Base-by-base conservation (phyloP, 768 basidiomycete genomes). In the Amanita rimosa region DNA sequence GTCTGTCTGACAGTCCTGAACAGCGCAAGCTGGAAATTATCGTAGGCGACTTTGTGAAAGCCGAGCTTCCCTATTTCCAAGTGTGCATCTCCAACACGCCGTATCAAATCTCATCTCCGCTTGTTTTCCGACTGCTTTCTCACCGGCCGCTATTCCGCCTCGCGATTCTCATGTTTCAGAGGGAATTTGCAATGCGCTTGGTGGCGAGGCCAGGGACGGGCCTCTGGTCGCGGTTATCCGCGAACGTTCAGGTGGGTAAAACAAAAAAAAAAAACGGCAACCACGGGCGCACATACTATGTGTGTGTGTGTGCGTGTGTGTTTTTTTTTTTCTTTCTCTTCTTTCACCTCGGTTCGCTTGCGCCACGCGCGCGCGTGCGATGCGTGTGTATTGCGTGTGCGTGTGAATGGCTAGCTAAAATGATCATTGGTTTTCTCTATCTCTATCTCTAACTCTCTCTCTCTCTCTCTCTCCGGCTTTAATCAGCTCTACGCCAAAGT, bases 71-170 rank as follows among this genome's bases (percentile, higher is more conserved):
- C 8, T 98, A 94, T 67, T 98, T 99, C 52, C 95, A 98, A 65
- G 96, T 96, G 49, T 98, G 95, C 73, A 98, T 99, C 59, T 93
- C 90, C 57, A 99, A 99, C 62, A 99, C 96, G 0, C 96, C 96
- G 1, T 99, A 98, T 66, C 94, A 98, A 65, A 99, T 99, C 58
- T 98, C 96, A 2, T 98, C 96, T 0, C 90, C 94, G 4, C 83
- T 99, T 44, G 85, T 97, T 48, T 99, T 99, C 75, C 88, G 90
- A 52, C 79, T 99, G 29, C 81, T 98, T 43, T 98, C 96, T 2
- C 93, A 97, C 58, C 86, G 96, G 2, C 96, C 96, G 0, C 72
- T 97, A 38, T 91, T 88, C 62, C 90, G 95, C 21, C 80, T 87
- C 50, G 90, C 92, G 29, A 91, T 99, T 53, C 86, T 99, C 69